phyloP scores from a whole-genome alignment of 371 early-diverging fungal genomes.

The Mucor velutinosus region DNA sequence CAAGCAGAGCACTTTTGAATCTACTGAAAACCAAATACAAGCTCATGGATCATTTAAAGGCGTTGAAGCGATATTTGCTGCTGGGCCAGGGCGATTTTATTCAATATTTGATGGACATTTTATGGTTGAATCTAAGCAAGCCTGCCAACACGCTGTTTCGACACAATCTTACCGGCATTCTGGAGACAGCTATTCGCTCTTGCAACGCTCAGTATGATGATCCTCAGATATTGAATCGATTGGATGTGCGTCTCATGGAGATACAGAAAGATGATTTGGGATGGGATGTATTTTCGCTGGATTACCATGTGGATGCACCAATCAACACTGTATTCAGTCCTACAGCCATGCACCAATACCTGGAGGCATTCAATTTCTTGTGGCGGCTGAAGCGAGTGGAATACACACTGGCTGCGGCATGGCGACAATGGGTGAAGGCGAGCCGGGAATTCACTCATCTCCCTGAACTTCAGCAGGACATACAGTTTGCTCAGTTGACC shows the following conservation, averaged over 20 bases:
- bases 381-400: constrained; percentile 92
- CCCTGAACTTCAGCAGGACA: constrained; percentile 48
- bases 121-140: constrained; percentile 75
- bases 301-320: constrained; percentile 85
- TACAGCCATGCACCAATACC: constrained; percentile 78
- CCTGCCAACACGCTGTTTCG: constrained; percentile 80
- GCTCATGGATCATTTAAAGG: constrained; percentile 83
- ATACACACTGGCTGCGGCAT: constrained; percentile 69
- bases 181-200: constrained; percentile 87
- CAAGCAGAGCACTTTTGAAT: constrained; percentile 72
- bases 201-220: constrained; percentile 91
- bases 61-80: constrained; percentile 88
- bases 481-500: constrained; percentile 67
- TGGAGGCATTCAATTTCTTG: constrained; percentile 82
- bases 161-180: constrained; percentile 84
- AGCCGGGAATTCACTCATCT: constrained; percentile 55
- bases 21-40: constrained; percentile 76
- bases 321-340: constrained; percentile 83
- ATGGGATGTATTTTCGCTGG: constrained; percentile 92
- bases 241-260: constrained; percentile 78
- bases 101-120: constrained; percentile 81
- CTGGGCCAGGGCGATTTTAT: constrained; percentile 97
- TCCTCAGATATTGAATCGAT: constrained; percentile 72
- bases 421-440: constrained; percentile 80
- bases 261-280: constrained; percentile 75